Percentiles rank a stretch among this genome's conserved stretches.
Conservation (phyloP, 2,329 filamentous ascomycete genomes). For the Xylaria polymorpha region DNA sequence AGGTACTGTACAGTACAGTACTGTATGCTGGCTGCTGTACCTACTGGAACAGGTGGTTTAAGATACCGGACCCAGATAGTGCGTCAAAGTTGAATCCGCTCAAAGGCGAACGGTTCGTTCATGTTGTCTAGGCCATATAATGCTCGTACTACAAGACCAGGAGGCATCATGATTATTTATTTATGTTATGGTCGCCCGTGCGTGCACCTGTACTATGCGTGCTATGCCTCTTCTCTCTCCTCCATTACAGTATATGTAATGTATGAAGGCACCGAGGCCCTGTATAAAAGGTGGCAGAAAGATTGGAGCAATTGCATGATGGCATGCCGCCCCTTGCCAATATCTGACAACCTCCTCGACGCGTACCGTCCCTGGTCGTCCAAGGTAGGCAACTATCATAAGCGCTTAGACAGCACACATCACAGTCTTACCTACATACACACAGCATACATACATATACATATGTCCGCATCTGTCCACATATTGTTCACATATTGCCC, state of each 20-base stretch:
- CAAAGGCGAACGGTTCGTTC: too few species aligned
- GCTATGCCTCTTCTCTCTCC: too few species aligned
- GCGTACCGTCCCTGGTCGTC: background rate
- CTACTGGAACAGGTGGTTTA: too few species aligned
- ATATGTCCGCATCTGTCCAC: background rate
- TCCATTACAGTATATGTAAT: too few species aligned
- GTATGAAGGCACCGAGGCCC: background rate
- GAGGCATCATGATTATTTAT: background rate
- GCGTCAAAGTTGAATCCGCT: background rate
- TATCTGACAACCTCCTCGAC: constrained; percentile 8
- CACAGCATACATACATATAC: background rate
- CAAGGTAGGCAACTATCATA: background rate
- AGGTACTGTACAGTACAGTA: too few species aligned
- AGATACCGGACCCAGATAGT: background rate
- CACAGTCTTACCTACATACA: constrained; percentile 9
- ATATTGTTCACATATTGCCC: too few species aligned
- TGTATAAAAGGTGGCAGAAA: background rate
- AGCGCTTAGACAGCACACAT: constrained; percentile 17
- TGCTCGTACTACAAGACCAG: background rate
- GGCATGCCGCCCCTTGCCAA: constrained; percentile 27
- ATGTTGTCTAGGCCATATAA: too few species aligned
- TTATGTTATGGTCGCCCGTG: background rate
- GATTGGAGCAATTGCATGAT: constrained; percentile 27
- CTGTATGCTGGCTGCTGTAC: too few species aligned
- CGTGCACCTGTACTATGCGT: background rate